Conservation (phyloP, 164 flowering plant species). For the Cinnamomum micranthum region DNA sequence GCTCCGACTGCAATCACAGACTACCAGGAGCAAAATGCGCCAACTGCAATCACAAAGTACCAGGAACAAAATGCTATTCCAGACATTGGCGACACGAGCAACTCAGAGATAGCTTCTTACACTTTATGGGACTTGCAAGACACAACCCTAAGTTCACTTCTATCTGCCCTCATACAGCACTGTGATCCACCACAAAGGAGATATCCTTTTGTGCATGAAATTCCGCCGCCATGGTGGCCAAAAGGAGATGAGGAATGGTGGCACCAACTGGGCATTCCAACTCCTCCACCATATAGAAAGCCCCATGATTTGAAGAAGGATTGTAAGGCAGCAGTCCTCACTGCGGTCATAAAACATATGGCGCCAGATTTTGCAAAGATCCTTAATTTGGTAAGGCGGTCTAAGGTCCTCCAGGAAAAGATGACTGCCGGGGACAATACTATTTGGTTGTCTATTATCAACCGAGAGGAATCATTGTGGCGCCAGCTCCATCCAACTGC, state of each 20-base stretch:
- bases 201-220: constrained; percentile 64
- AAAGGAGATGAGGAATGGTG: constrained; percentile 73
- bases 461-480: constrained; percentile 52
- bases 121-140: constrained; percentile 68
- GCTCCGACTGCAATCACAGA: constrained; percentile 30
- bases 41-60: constrained; percentile 15
- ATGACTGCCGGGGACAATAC: constrained; percentile 74
- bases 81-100: constrained; percentile 33
- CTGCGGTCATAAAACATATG: constrained; percentile 75
- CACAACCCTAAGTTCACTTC: constrained; percentile 64
- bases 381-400: constrained; percentile 60
- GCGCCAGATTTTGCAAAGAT: constrained; percentile 65
- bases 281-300: constrained; percentile 69
- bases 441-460: constrained; percentile 58
- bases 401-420: constrained; percentile 69
- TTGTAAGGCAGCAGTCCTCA: constrained; percentile 63
- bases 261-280: constrained; percentile 47
- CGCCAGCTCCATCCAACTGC: constrained; percentile 32
- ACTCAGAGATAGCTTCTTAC: constrained; percentile 24
- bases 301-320: constrained; percentile 77
- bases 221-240: constrained; percentile 86
- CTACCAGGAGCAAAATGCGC: constrained; percentile 38
- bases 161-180: constrained; percentile 75
- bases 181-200: constrained; percentile 80
- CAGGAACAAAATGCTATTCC: constrained; percentile 17